Evolutionary conservation across 805 yeast genomes (phyloP).

Genomic region (Candida fluviatilis): DNA sequence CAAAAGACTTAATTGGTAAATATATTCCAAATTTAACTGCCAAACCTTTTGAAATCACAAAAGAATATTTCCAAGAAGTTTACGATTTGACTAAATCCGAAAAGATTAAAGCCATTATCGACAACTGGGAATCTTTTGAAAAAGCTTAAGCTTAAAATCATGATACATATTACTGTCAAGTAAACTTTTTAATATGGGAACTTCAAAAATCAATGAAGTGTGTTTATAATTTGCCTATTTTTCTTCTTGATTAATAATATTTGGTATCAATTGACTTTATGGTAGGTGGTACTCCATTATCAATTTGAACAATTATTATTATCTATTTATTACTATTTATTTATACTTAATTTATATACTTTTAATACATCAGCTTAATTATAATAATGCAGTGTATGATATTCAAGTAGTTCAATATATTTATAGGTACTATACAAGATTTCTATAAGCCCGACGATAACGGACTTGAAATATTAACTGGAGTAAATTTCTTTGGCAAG

Average conservation of each 20-base stretch:
- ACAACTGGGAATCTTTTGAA: conserved; percentile 90
- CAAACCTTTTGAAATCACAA: conserved; percentile 91
- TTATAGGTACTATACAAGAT: no score
- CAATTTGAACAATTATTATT: not conserved
- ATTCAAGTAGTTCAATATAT: not conserved
- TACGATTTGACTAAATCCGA: conserved; percentile 88
- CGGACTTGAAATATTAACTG: conserved; percentile 81
- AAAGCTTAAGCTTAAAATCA: conserved; percentile 28
- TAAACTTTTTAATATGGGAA: not conserved
- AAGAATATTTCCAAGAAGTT: conserved; percentile 96
- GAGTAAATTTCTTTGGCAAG: conserved; percentile 86
- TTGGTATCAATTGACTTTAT: not conserved
- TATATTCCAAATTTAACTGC: conserved; percentile 99
- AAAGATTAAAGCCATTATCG: conserved; percentile 83
- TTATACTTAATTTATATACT: conserved; percentile 3
- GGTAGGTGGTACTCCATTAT: conserved; percentile 5
- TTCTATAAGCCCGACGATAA: conserved; percentile 23
- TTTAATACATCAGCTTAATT: conserved; percentile 2
- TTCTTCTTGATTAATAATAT: conserved; percentile 1
- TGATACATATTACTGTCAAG: not conserved
- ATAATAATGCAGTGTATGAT: not conserved
- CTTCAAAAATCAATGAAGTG: no score
- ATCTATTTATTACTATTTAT: conserved; percentile 2
- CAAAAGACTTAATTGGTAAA: conserved; percentile 87
- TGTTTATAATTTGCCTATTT: conserved; percentile 2